Evolutionary conservation across 352 stramenopile species (phyloP), one percentile per base, ranked within the genome.

Genomic region (Globisporangium orthogonon): DNA sequence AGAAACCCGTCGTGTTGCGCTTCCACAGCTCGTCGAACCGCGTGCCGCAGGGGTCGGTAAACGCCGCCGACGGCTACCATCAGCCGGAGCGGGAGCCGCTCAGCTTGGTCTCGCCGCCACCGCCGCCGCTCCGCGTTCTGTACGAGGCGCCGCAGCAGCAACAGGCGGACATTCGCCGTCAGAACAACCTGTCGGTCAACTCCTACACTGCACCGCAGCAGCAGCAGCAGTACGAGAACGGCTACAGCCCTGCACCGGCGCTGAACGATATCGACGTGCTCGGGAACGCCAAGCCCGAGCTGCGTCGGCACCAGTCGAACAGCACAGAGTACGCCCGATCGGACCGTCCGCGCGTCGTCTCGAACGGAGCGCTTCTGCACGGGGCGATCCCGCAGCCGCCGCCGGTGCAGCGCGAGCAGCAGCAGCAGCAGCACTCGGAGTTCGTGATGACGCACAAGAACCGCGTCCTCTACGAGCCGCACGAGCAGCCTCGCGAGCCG

Each of bases 11-110:
- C 6, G 75, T 91, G 33, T 63, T 91, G 52, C 76, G 81, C 46
- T 91, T 91, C 65, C 78, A 89, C 61, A 76, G 76, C 54, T 91
- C 81, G 13, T 91, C 81, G 18, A 83, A 87, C 33, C 81, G 81
- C 17, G 73, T 91, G 14, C 55, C 49, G 3, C 54, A 61, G 6
- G 52, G 35, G 4, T 41, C 41, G 11, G 48, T 33, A 15, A 28
- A 50, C 31, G 44, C 33, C 9, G 43, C 59, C 14, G 51, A 59
- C 35, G 48, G 52, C 33, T 60, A 61, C 10, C 69, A 61, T 7
- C 69, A 80, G 46, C 71, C 69, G 0, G 71, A 77, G 52, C 64
- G 63, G 18, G 71, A 83, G 37, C 64, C 69, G 10, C 31, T 15
- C 18, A 50, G 17, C 70, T 41, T 31, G 58, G 30, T 66, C 60